A percentile compares a stretch with the other conserved stretches of the same genome.
phyloP scores from a whole-genome alignment of 805 yeast species.

The Ogataea siamensis region DNA sequence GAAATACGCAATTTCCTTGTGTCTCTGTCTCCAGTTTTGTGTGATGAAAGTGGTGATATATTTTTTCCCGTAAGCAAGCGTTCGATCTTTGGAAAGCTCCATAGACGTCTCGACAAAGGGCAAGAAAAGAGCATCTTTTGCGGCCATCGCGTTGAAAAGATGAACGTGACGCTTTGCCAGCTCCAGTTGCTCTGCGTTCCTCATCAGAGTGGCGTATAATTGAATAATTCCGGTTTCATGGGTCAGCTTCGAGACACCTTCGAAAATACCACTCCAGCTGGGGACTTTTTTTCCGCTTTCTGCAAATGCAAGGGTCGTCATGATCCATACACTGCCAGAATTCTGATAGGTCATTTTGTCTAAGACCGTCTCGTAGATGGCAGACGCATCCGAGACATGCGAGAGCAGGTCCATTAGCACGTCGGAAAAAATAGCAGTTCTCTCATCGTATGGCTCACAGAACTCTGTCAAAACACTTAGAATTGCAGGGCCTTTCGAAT shows the following conservation, averaged over 20 bases:
- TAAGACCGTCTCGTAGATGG: constrained; percentile 41
- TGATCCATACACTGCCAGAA: constrained; percentile 38
- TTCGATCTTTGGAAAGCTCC: constrained; percentile 42
- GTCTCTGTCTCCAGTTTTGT: constrained; percentile 37
- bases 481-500: constrained; percentile 63
- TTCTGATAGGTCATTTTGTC: constrained; percentile 16
- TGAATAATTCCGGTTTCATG: constrained; percentile 32
- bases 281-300: constrained; percentile 67
- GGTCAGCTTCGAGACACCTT: constrained; percentile 16
- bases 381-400: constrained; percentile 51
- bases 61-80: constrained; percentile 43
- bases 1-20: constrained; percentile 41
- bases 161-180: constrained; percentile 47
- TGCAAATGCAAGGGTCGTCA: constrained; percentile 54
- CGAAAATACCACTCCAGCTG: constrained; percentile 43
- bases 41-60: constrained; percentile 50
- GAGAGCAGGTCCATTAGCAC: constrained; percentile 50
- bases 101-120: constrained; percentile 47
- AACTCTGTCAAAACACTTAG: constrained; percentile 36
- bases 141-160: constrained; percentile 41
- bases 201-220: constrained; percentile 47
- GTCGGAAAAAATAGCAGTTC: constrained; percentile 53
- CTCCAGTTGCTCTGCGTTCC: constrained; percentile 46
- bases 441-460: constrained; percentile 24
- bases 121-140: constrained; percentile 39